Percentiles rank a stretch among this genome's conserved stretches.
phyloP scores from a whole-genome alignment of 345 rosid species.

The Cardamine occulta region DNA sequence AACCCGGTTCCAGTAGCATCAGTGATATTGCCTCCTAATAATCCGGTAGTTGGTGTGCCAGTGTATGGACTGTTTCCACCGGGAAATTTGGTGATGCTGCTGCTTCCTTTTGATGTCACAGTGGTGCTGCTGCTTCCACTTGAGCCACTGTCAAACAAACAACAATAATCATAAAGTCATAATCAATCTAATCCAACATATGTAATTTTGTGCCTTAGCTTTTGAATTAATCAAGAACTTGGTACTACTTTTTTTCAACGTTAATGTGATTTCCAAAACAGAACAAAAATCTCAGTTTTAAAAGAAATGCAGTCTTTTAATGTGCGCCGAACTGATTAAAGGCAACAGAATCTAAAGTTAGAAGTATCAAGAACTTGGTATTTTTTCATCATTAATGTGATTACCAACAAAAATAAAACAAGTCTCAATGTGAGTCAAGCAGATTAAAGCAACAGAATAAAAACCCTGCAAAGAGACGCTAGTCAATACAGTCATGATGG shows the following conservation, averaged over 20 bases:
- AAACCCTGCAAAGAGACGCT: not conserved
- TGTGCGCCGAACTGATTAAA: too few relatives aligned
- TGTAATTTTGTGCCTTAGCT: not conserved
- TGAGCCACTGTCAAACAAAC: constrained; percentile 29
- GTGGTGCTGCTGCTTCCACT: constrained; percentile 35
- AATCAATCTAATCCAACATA: not conserved
- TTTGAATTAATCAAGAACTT: too few relatives aligned
- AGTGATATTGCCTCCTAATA: constrained; percentile 41
- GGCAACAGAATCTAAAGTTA: too few relatives aligned
- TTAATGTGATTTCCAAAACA: too few relatives aligned
- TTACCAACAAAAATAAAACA: not conserved
- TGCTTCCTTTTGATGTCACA: constrained; percentile 40
- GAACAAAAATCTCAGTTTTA: too few relatives aligned
- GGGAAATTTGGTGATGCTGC: constrained; percentile 38
- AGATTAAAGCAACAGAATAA: constrained; percentile 5
- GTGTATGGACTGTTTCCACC: constrained; percentile 43
- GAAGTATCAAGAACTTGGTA: too few relatives aligned
- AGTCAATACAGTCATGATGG: constrained; percentile 5
- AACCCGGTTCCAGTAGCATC: constrained; percentile 43
- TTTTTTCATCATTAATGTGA: not conserved
- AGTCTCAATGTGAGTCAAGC: not conserved
- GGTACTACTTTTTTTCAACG: too few relatives aligned
- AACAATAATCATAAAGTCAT: constrained; percentile 12
- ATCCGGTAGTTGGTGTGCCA: constrained; percentile 44
- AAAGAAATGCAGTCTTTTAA: too few relatives aligned